A percentile compares a stretch with the other conserved stretches of the same genome.
These are phyloP conservation scores for Pleoardoris graminearum DNA, from an alignment of 2,329 filamentous ascomycete genomes.

Conservation along the genomic window DNA sequence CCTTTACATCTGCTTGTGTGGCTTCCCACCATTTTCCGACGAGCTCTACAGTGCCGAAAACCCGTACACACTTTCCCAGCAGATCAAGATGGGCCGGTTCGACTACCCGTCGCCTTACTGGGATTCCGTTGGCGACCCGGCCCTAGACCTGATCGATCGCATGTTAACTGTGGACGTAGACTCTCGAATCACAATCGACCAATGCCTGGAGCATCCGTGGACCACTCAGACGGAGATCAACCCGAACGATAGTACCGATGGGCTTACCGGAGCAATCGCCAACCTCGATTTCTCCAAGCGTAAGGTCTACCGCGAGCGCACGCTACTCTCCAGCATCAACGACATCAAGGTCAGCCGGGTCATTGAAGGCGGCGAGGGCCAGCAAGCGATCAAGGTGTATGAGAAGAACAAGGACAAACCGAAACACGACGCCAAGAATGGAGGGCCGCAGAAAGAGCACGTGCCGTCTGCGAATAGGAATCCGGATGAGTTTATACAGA, in stretches of 20 bases:
- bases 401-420: slow-evolving; percentile 40
- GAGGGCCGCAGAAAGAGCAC: slow-evolving; percentile 55
- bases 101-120: slow-evolving; percentile 97
- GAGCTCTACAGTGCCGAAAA: slow-evolving; percentile 81
- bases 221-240: slow-evolving; percentile 61
- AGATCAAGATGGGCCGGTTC: slow-evolving; percentile 86
- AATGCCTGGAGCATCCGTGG: slow-evolving; percentile 92
- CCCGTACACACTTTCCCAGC: slow-evolving; percentile 82
- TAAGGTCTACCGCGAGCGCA: slow-evolving; percentile 79
- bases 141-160: slow-evolving; percentile 87
- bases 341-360: slow-evolving; percentile 67
- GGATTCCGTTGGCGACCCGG: slow-evolving; percentile 84
- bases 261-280: slow-evolving; percentile 83
- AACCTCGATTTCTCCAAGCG: slow-evolving; percentile 82
- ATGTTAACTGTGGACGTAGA: slow-evolving; percentile 92
- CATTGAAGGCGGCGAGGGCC: slow-evolving; percentile 58
- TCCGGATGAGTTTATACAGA: slow-evolving; percentile 75
- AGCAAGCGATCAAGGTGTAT: slow-evolving; percentile 48
- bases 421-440: slow-evolving; percentile 19
- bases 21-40: slow-evolving; percentile 95
- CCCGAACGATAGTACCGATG: slow-evolving; percentile 85
- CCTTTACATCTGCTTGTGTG: slow-evolving; percentile 94
- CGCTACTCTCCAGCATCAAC: slow-evolving; percentile 80
- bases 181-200: slow-evolving; percentile 82
- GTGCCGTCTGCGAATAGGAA: slow-evolving; percentile 69